Evolutionary conservation across 2,329 filamentous ascomycete species (phyloP), one percentile per base, ranked within the genome.

Genomic region (Xylaria sp.): DNA sequence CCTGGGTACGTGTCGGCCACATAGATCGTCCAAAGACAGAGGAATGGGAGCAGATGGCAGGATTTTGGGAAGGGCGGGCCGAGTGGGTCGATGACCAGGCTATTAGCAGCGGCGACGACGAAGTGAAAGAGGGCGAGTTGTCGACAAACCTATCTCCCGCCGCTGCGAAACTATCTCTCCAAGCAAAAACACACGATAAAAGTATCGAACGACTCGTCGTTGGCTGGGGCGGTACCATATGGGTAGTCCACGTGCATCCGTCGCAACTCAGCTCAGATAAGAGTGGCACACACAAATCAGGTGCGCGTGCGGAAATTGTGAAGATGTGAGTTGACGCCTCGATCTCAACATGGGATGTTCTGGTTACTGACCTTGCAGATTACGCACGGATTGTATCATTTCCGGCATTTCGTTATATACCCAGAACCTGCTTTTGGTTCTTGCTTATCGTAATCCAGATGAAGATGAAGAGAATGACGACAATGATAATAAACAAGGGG

Each of bases 371-470:
- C 71, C 64, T 54, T 30, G 30, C 65, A 92, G 89, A 76, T 84
- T 97, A 76, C 90, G 92, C 70, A 96, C 94, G 76, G 94, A 99
- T 78, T 97, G 94, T 80, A 92, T 96, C 74, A 91, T 99, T 79
- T 96, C 94, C 72, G 94, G 94, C 70, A 89, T 99, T 75, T 95
- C 93, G 65, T 82, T 99, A 76, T 97, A 97, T 85, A 96, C 92
- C 72, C 91, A 91, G 72, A 94, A 85, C 71, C 81, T 96, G 67
- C 82, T 99, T 74, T 84, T 96, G 69, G 89, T 97, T 69, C 88
- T 99, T 76, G 92, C 92, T 71, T 97, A 95, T 76, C 87, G 92
- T 69, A 87, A 87, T 62, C 84, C 87, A 44, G 89, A 92, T 6
- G 83, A 86, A 11, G 82, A 87, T 2, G 54, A 63, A 16, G 89